phyloP scores from a whole-genome alignment of 768 basidiomycete genomes.

The Tricholoma saponaceum region DNA sequence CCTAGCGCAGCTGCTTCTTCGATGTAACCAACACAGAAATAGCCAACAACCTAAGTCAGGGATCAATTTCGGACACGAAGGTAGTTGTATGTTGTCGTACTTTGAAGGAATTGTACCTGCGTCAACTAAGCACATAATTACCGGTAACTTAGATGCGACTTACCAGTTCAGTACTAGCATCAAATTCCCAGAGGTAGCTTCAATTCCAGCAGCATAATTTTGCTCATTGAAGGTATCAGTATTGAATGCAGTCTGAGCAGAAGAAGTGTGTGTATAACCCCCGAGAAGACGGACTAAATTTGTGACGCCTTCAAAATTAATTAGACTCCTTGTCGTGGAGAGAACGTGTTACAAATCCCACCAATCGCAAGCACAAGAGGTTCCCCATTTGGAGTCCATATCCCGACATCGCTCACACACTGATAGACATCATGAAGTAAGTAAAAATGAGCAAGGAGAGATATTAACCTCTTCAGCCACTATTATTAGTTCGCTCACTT shows the following conservation, averaged over 20 bases:
- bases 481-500: slow-evolving; percentile 55
- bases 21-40: slow-evolving; percentile 57
- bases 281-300: slow-evolving; percentile 63
- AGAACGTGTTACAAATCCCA: slow-evolving; percentile 22
- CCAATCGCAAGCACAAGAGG: slow-evolving; percentile 50
- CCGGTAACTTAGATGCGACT: slow-evolving; percentile 10
- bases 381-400: slow-evolving; percentile 55
- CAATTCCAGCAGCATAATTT: slow-evolving; percentile 44
- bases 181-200: slow-evolving; percentile 41
- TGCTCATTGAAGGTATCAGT: slow-evolving; percentile 55
- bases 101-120: slow-evolving; percentile 66
- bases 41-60: slow-evolving; percentile 49
- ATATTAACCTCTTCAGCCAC: slow-evolving; percentile 57
- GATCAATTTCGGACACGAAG: background rate
- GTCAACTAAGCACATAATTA: background rate
- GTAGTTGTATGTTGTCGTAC: slow-evolving; percentile 22
- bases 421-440: slow-evolving; percentile 18
- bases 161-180: slow-evolving; percentile 60
- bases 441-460: background rate
- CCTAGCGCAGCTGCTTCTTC: slow-evolving; percentile 60
- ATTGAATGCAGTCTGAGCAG: slow-evolving; percentile 53
- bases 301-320: slow-evolving; percentile 37
- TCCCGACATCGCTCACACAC: slow-evolving; percentile 52
- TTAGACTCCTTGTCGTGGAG: background rate
- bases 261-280: slow-evolving; percentile 50